Conservation (phyloP, 192 early-diverging fungal genomes). For the Coemansia aciculifera region DNA sequence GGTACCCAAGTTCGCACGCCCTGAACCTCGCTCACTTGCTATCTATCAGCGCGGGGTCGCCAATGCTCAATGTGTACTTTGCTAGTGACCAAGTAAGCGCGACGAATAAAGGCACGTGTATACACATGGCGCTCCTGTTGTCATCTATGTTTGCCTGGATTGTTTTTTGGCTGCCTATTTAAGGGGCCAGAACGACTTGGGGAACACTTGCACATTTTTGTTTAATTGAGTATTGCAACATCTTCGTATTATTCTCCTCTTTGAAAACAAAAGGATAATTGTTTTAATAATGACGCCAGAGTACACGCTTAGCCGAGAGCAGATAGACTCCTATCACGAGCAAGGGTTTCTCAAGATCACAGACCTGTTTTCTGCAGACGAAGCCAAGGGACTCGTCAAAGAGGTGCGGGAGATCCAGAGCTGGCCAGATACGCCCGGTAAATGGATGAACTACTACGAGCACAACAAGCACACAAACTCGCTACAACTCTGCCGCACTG, state of each 20-base stretch:
- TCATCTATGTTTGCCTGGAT: background rate
- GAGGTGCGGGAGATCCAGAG: constrained; percentile 51
- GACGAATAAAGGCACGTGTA: background rate
- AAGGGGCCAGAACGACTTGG: background rate
- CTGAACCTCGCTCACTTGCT: background rate
- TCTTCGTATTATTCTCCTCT: background rate
- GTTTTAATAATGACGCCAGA: constrained; percentile 18
- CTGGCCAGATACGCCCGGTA: constrained; percentile 58
- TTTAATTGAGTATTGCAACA: background rate
- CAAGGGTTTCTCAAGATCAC: constrained; percentile 61
- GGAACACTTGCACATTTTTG: background rate
- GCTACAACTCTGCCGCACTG: constrained; percentile 62
- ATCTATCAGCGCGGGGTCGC: constrained; percentile 10
- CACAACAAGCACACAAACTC: constrained; percentile 46
- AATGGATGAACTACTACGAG: constrained; percentile 71
- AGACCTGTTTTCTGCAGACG: constrained; percentile 57
- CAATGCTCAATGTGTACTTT: background rate
- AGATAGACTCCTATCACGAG: constrained; percentile 51
- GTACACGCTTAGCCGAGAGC: constrained; percentile 55
- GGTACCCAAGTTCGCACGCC: constrained; percentile 1
- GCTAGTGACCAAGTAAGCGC: background rate
- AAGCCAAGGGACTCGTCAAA: constrained; percentile 50
- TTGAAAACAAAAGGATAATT: background rate
- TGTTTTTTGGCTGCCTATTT: background rate
- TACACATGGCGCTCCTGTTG: background rate